A percentile compares a stretch with the other conserved stretches of the same genome.
phyloP scores from a whole-genome alignment of 495 filamentous ascomycete species.

The Astrocystis sublimbata region DNA sequence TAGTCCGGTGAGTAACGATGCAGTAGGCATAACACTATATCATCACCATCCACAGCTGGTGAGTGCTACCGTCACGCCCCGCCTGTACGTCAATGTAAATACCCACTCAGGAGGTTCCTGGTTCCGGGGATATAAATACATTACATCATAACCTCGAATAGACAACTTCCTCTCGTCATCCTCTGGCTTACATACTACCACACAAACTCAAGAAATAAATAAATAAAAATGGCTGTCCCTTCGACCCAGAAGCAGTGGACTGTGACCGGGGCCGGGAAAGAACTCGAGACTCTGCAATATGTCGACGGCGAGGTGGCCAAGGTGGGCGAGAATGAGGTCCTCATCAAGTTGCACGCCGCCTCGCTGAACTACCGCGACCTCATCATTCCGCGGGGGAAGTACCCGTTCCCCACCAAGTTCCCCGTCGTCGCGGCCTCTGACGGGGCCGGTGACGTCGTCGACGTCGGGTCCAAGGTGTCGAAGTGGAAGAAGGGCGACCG shows the following conservation, averaged over 20 bases:
- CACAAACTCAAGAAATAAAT: not conserved
- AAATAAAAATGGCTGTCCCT: slow-evolving; percentile 30
- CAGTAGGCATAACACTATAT: not conserved
- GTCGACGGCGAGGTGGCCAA: slow-evolving; percentile 56
- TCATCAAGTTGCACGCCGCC: slow-evolving; percentile 73
- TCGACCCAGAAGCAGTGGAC: slow-evolving; percentile 67
- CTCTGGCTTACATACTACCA: not conserved
- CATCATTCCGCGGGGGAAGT: slow-evolving; percentile 71
- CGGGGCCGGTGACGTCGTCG: slow-evolving; percentile 71
- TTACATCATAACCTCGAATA: slow-evolving; percentile 1
- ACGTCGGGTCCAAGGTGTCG: slow-evolving; percentile 65
- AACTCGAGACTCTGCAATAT: slow-evolving; percentile 62
- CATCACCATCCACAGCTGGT: slow-evolving; percentile 3
- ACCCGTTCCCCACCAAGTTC: slow-evolving; percentile 61
- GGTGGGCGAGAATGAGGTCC: slow-evolving; percentile 67
- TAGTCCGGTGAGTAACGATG: not conserved
- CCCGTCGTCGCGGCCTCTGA: slow-evolving; percentile 74
- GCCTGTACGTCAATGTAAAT: no score
- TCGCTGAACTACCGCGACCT: slow-evolving; percentile 86
- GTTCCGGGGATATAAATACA: not conserved
- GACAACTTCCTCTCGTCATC: not conserved
- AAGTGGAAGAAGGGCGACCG: slow-evolving; percentile 71
- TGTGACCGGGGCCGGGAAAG: slow-evolving; percentile 54
- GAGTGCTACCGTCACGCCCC: slow-evolving; percentile 8
- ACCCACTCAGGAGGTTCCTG: slow-evolving; percentile 5